These are phyloP conservation scores for Raphanus hybrid DNA, from an alignment of 441 rosid genomes.

Conservation along the genomic window DNA sequence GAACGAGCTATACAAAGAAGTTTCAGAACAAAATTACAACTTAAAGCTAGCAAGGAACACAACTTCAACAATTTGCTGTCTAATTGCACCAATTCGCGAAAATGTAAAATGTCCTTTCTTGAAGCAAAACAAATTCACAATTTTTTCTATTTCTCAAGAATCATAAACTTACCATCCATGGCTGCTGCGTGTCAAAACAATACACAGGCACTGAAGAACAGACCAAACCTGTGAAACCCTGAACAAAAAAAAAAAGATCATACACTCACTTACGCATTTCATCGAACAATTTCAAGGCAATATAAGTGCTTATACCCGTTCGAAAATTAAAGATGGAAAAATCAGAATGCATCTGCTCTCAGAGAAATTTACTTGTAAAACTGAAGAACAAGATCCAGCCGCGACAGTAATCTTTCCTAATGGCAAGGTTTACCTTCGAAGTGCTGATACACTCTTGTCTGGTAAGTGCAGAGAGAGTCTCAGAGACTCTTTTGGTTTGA, in stretches of 20 bases:
- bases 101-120: neutral
- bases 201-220: neutral
- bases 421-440: neutral
- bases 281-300: conserved; percentile 46
- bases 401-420: neutral
- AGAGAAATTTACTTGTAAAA: neutral
- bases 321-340: neutral
- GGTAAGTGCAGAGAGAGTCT: neutral
- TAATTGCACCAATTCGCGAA: too few species aligned
- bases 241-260: neutral
- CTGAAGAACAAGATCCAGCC: neutral
- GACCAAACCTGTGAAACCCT: conserved; percentile 32
- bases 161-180: conserved; percentile 75
- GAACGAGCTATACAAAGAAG: neutral
- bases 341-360: neutral
- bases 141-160: neutral
- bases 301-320: neutral
- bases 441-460: neutral
- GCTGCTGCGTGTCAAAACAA: conserved; percentile 39
- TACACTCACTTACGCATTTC: conserved; percentile 38
- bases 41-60: neutral
- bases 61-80: neutral
- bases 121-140: neutral
- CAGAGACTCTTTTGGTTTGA: neutral
- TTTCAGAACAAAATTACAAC: neutral